These are phyloP conservation scores for Bauhinia variegata DNA, from an alignment of 306 rosid species.

Conservation along the genomic window DNA sequence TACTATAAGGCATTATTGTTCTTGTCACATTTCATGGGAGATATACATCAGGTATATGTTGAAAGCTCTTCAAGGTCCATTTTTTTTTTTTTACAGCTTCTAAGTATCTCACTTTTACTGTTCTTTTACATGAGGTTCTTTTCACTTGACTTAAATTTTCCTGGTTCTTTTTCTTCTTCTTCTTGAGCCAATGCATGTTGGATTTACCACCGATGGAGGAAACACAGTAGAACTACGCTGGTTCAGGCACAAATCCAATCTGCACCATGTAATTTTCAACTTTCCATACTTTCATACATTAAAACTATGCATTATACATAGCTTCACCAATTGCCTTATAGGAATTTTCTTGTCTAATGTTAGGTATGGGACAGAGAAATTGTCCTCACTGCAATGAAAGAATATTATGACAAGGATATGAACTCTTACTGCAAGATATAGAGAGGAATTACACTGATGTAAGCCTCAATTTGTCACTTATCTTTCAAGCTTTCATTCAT, in stretches of 20 bases:
- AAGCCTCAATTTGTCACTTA: conserved; percentile 22
- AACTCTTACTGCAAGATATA: conserved; percentile 71
- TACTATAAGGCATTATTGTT: conserved; percentile 89
- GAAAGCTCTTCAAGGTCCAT: not conserved
- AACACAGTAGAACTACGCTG: conserved; percentile 80
- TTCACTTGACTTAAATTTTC: not conserved
- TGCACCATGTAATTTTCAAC: conserved; percentile 71
- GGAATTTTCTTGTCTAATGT: not conserved
- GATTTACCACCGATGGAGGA: conserved; percentile 89
- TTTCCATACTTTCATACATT: not conserved
- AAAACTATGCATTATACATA: no score
- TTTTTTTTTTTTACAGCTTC: not conserved
- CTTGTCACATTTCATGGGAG: conserved; percentile 91
- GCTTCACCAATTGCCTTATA: no score
- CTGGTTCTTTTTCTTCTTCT: not conserved
- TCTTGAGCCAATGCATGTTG: conserved; percentile 85
- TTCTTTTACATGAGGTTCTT: not conserved
- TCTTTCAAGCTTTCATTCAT: not conserved
- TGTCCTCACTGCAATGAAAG: conserved; percentile 58
- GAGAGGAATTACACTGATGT: conserved; percentile 76
- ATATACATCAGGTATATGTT: conserved; percentile 74
- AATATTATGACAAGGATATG: conserved; percentile 75
- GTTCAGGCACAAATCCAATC: conserved; percentile 86
- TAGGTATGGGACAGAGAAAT: conserved; percentile 98
- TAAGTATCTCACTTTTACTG: no score